Evolutionary conservation across 169 alveolate genomes (phyloP).

Genomic region (Ichthyophthirius multifiliis): DNA sequence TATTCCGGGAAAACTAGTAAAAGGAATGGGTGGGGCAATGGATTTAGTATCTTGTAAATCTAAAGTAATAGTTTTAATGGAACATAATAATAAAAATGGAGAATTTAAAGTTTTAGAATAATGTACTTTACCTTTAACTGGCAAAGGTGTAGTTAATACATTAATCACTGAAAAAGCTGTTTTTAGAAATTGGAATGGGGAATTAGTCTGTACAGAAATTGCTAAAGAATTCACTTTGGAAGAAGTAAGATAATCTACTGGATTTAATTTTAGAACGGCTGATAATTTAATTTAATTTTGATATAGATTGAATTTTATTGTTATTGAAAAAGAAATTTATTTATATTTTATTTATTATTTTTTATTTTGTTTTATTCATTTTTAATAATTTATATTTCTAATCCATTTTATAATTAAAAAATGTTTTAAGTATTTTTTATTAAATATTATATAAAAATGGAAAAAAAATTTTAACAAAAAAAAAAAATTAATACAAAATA

Average conservation of each 20-base stretch:
- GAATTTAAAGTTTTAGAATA: constrained; percentile 49
- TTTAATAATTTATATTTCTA: too few species aligned
- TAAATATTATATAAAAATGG: too few species aligned
- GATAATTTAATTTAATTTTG: constrained; percentile 15
- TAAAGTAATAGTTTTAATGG: constrained; percentile 65
- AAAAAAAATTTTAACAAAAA: too few species aligned
- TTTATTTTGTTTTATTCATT: too few species aligned
- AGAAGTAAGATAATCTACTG: constrained; percentile 43
- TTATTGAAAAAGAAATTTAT: neutral
- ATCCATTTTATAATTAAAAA: too few species aligned
- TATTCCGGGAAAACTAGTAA: constrained; percentile 73
- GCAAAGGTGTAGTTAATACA: constrained; percentile 26
- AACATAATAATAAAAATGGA: constrained; percentile 59
- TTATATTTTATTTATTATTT: too few species aligned
- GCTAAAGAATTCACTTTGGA: constrained; percentile 47
- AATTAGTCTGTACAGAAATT: constrained; percentile 40
- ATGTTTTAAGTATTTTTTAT: too few species aligned
- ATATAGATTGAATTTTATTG: neutral
- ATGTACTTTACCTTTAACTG: constrained; percentile 69
- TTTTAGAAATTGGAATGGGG: constrained; percentile 46
- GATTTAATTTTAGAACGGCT: constrained; percentile 31
- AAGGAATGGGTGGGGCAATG: constrained; percentile 86
- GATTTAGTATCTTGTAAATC: constrained; percentile 66
- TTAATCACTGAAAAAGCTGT: constrained; percentile 67
- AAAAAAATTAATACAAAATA: too few species aligned